Percentiles rank a stretch among this genome's conserved stretches.
Evolutionary conservation across 2,329 filamentous ascomycete species (phyloP).

Genomic region (Paecilomyces sp.): DNA sequence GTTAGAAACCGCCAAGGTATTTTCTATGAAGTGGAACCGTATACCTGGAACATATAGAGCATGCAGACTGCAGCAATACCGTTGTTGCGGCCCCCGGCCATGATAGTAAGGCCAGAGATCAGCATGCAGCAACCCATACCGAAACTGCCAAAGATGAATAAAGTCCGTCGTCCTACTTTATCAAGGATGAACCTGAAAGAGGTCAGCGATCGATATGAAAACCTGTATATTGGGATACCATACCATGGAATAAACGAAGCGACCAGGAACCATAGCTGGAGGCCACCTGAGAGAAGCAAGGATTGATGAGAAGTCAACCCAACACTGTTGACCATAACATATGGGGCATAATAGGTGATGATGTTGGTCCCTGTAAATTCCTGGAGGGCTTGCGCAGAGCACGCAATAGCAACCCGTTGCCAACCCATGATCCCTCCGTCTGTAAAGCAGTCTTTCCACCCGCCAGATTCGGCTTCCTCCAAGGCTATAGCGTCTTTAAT

Average conservation of each 20-base stretch:
- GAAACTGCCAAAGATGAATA: background rate
- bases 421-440: slow-evolving; percentile 6
- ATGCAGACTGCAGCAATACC: slow-evolving; percentile 7
- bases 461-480: background rate
- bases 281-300: background rate
- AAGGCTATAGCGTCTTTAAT: background rate
- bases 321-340: background rate
- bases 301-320: background rate
- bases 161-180: background rate
- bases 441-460: background rate
- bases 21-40: background rate
- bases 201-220: background rate
- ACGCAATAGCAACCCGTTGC: background rate
- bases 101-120: slow-evolving; percentile 7
- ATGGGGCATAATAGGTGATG: background rate
- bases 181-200: background rate
- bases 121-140: slow-evolving; percentile 8
- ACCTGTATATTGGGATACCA: background rate
- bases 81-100: slow-evolving; percentile 5
- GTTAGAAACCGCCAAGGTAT: background rate
- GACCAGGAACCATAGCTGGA: slow-evolving; percentile 7
- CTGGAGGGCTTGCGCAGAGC: background rate
- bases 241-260: slow-evolving; percentile 9
- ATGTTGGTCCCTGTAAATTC: background rate
- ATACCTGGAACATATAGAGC: slow-evolving; percentile 10